Evolutionary conservation across 352 stramenopile species (phyloP).

Genomic region (Phytophthora sansomeana): DNA sequence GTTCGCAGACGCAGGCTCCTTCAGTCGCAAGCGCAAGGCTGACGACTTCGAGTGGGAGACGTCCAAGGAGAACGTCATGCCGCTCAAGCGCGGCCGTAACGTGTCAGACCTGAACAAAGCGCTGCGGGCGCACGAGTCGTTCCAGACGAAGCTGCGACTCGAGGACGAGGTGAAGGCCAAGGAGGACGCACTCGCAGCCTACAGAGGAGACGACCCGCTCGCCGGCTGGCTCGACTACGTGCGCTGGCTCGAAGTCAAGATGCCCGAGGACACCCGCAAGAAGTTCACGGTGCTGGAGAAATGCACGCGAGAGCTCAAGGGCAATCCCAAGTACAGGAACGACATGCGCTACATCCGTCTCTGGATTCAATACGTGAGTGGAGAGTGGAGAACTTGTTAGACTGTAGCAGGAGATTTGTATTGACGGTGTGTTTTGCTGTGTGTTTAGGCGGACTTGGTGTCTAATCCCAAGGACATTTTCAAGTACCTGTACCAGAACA

Average conservation of each 20-base stretch:
- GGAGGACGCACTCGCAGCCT: slow-evolving; percentile 55
- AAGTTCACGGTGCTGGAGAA: slow-evolving; percentile 81
- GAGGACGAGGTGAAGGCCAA: slow-evolving; percentile 62
- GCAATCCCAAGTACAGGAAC: slow-evolving; percentile 69
- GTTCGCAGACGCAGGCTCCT: background rate
- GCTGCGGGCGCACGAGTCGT: slow-evolving; percentile 67
- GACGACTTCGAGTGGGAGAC: slow-evolving; percentile 85
- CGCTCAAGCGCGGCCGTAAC: slow-evolving; percentile 80
- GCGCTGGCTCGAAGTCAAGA: slow-evolving; percentile 81
- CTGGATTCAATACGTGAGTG: slow-evolving; percentile 91
- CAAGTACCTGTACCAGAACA: slow-evolving; percentile 90
- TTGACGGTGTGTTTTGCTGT: slow-evolving; percentile 12
- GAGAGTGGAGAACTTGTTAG: background rate
- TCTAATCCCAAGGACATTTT: slow-evolving; percentile 91
- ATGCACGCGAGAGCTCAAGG: slow-evolving; percentile 77
- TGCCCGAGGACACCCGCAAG: slow-evolving; percentile 86
- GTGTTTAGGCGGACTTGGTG: slow-evolving; percentile 76
- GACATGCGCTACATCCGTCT: slow-evolving; percentile 84
- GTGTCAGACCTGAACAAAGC: slow-evolving; percentile 82
- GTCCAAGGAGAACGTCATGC: slow-evolving; percentile 91
- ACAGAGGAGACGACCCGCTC: slow-evolving; percentile 74
- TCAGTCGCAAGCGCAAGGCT: slow-evolving; percentile 42
- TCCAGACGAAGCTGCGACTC: slow-evolving; percentile 65
- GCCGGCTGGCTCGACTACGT: slow-evolving; percentile 77
- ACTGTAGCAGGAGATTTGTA: background rate